A percentile compares a stretch with the other conserved stretches of the same genome.
Evolutionary conservation across 176 grass and related monocot species (phyloP).

Genomic region (Lolium rigidum): DNA sequence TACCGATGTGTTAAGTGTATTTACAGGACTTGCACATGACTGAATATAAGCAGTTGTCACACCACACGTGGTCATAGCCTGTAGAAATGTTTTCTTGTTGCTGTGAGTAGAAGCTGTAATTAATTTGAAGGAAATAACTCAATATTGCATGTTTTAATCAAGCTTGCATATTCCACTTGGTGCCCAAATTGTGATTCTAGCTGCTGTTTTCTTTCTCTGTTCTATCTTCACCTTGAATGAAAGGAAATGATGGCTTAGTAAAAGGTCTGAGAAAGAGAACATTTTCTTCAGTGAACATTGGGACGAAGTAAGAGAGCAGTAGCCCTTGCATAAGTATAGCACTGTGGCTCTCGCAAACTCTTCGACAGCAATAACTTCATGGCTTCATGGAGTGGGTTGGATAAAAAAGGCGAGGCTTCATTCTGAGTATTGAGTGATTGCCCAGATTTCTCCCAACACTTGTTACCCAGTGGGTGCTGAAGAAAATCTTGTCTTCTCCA

Average conservation of each 20-base stretch:
- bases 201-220: not conserved
- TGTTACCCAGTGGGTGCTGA: slow-evolving; percentile 30
- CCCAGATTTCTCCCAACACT: slow-evolving; percentile 88
- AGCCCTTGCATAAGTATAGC: slow-evolving; percentile 68
- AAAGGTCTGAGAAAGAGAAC: slow-evolving; percentile 71
- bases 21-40: not conserved
- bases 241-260: slow-evolving; percentile 82
- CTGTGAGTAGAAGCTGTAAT: not conserved
- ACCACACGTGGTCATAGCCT: not conserved
- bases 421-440: slow-evolving; percentile 71
- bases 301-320: slow-evolving; percentile 63
- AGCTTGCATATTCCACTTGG: not conserved
- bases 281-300: slow-evolving; percentile 53
- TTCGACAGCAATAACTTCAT: slow-evolving; percentile 68
- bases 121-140: not conserved
- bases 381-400: slow-evolving; percentile 57
- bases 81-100: not conserved
- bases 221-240: slow-evolving; percentile 19
- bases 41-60: not conserved
- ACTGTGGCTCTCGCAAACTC: slow-evolving; percentile 69
- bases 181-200: not conserved
- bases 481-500: slow-evolving; percentile 55
- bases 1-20: not conserved
- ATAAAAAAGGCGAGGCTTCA: slow-evolving; percentile 78
- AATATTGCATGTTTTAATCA: not conserved